phyloP scores from a whole-genome alignment of 495 filamentous ascomycete species.

The Bryoglossum gracile region DNA sequence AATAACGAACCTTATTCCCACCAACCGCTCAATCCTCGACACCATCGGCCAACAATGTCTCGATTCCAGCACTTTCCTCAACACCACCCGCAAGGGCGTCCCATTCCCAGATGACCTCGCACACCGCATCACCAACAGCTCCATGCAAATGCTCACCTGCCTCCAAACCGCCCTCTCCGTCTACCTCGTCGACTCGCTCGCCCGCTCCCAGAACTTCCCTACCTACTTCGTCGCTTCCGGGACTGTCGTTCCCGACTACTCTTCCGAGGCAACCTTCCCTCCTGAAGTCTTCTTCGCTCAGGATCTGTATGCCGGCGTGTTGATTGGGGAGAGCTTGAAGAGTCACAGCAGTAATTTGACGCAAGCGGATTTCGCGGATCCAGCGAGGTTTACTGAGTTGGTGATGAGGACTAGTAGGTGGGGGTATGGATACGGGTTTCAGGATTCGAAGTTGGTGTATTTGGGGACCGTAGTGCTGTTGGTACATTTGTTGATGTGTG shows the following conservation, averaged over 20 bases:
- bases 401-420: neutral
- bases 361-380: neutral
- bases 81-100: neutral
- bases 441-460: neutral
- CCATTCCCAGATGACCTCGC: neutral
- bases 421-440: conserved; percentile 1
- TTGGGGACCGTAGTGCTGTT: neutral
- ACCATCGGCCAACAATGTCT: neutral
- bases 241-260: neutral
- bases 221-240: conserved; percentile 1
- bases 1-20: neutral
- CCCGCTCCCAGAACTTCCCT: neutral
- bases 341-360: neutral
- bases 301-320: neutral
- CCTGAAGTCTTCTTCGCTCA: neutral
- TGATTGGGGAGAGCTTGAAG: neutral
- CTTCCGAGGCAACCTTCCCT: too few species aligned
- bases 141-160: neutral
- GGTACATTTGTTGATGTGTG: neutral
- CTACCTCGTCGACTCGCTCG: neutral
- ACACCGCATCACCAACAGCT: neutral
- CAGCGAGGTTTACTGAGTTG: neutral
- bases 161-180: neutral
- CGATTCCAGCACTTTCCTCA: neutral
- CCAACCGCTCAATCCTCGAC: neutral